A percentile compares a stretch with the other conserved stretches of the same genome.
Evolutionary conservation across 768 basidiomycete species (phyloP).

Genomic region (Crassisporium funariophilum): DNA sequence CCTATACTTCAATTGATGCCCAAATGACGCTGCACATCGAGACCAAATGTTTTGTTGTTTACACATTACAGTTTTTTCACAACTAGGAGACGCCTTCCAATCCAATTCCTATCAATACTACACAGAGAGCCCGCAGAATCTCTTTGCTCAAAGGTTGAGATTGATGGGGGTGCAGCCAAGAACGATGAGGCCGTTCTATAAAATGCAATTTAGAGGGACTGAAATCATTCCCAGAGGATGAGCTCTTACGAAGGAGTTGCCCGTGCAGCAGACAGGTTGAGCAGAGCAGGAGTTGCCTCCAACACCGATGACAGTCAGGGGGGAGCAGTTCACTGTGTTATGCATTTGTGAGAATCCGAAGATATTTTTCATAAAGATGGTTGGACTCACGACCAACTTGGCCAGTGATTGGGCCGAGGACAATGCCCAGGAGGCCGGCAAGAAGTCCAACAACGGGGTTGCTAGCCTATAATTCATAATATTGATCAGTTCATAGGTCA

Average conservation of each 20-base stretch:
- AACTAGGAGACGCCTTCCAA: no score
- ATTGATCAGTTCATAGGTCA: not conserved
- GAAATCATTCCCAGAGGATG: not conserved
- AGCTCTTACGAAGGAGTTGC: conserved; percentile 26
- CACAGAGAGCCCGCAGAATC: no score
- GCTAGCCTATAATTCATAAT: conserved; percentile 14
- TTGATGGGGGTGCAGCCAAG: conserved; percentile 33
- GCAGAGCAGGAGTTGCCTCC: conserved; percentile 23
- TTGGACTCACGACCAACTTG: conserved; percentile 21
- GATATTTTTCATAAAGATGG: not conserved
- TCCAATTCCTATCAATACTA: no score
- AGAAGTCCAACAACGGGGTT: conserved; percentile 9
- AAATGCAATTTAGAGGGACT: not conserved
- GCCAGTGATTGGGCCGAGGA: conserved; percentile 16
- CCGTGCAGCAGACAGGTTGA: conserved; percentile 34
- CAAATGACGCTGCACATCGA: no score
- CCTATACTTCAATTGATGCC: no score
- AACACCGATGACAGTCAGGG: conserved; percentile 29
- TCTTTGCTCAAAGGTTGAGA: conserved; percentile 20
- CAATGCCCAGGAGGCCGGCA: conserved; percentile 31
- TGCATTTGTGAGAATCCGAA: conserved; percentile 1
- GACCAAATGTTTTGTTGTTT: no score
- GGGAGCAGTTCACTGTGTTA: conserved; percentile 29
- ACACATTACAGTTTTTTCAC: no score
- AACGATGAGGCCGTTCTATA: conserved; percentile 28